These are phyloP conservation scores for Akebia trifoliata DNA, from an alignment of 164 flowering plant genomes.

Conservation along the genomic window DNA sequence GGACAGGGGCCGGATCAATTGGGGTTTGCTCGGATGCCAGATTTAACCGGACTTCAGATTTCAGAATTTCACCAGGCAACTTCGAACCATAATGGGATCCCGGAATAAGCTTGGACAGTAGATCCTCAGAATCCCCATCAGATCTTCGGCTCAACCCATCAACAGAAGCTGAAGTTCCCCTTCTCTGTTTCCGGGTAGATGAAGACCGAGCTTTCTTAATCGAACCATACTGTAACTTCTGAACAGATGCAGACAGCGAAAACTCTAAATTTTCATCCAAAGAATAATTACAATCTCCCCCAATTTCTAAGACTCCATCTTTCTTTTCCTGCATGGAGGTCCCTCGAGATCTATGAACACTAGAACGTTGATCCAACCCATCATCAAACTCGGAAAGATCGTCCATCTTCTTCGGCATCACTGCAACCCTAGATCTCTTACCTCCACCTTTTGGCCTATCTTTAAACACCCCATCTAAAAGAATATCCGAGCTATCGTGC, in stretches of 20 bases:
- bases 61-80: constrained; percentile 4
- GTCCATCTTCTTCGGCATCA: constrained; percentile 1
- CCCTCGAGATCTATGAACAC: constrained; percentile 3
- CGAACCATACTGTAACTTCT: constrained; percentile 37
- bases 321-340: constrained; percentile 15
- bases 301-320: constrained; percentile 11
- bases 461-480: constrained; percentile 10
- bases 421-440: constrained; percentile 23
- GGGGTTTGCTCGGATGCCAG: constrained; percentile 2
- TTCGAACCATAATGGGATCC: constrained; percentile 11
- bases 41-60: constrained; percentile 11
- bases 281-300: constrained; percentile 11
- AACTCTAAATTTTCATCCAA: constrained; percentile 33
- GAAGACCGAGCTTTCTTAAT: constrained; percentile 24
- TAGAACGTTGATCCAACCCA: constrained; percentile 9
- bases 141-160: constrained; percentile 21
- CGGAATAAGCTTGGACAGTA: background rate
- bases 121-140: constrained; percentile 20
- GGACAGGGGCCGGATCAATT: constrained; percentile 10
- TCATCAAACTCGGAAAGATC: constrained; percentile 11
- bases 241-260: constrained; percentile 37
- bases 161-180: constrained; percentile 13
- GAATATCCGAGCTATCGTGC: constrained; percentile 22
- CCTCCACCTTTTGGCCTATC: constrained; percentile 20
- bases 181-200: constrained; percentile 19